Evolutionary conservation across 352 stramenopile genomes (phyloP), one percentile per base, ranked within the genome.

Genomic region (Globisporangium nagaii): DNA sequence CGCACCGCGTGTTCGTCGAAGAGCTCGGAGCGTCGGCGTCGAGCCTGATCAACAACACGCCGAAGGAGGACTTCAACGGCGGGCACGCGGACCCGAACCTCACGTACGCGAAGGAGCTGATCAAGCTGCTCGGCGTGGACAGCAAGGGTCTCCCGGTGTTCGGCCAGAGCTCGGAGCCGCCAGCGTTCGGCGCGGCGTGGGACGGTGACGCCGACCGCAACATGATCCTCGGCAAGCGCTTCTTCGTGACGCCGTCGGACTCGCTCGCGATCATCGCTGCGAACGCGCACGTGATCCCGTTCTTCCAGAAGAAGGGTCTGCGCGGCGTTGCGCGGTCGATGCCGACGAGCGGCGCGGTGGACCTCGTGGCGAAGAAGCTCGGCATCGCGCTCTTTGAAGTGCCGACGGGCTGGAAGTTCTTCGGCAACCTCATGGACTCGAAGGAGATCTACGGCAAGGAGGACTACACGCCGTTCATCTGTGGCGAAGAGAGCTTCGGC

Each of bases 371-470:
- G 7, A 85, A 96, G 71, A 96, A 96, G 65, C 74, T 98, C 39
- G 85, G 84, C 44, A 96, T 99, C 57, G 81, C 86, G 15, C 90
- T 95, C 50, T 99, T 99, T 69, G 95, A 98, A 56, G 98, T 98
- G 34, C 97, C 97, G 19, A 99, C 97, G 28, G 97, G 97, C 47
- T 99, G 97, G 97, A 99, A 99, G 80, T 99, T 98, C 75, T 99
- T 99, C 66, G 97, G 97, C 34, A 99, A 99, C 78, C 75, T 99
- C 25, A 99, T 99, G 97, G 95, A 98, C 74, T 98, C 94, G 13
- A 95, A 97, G 59, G 92, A 96, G 35, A 78, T 97, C 44, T 98
- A 97, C 63, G 90, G 87, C 56, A 96, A 96, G 67, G 88, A 97
- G 59, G 93, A 99, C 70, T 99, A 98, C 74, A 97, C 89, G 32